phyloP scores from a whole-genome alignment of 345 rosid species.

The Syzygium jambos region DNA sequence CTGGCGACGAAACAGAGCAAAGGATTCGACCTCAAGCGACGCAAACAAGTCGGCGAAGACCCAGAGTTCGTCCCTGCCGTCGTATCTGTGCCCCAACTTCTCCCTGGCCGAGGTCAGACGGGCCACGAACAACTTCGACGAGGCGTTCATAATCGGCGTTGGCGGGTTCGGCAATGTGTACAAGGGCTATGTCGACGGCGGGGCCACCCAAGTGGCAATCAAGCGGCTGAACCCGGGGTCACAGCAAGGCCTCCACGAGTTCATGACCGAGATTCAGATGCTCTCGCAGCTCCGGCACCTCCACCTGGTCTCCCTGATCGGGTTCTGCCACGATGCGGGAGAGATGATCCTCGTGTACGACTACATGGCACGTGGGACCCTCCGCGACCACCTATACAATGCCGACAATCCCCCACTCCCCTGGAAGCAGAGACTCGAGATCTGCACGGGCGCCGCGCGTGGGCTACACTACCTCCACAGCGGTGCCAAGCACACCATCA shows the following conservation, averaged over 20 bases:
- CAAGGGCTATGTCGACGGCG: constrained; percentile 37
- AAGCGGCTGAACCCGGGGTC: constrained; percentile 41
- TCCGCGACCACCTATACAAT: constrained; percentile 15
- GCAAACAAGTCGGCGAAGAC: not conserved
- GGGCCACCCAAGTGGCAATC: constrained; percentile 33
- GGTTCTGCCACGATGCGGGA: constrained; percentile 32
- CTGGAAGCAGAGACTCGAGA: constrained; percentile 19
- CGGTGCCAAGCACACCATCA: constrained; percentile 9
- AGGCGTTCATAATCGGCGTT: constrained; percentile 23
- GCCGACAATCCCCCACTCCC: constrained; percentile 13
- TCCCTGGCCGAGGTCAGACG: constrained; percentile 27
- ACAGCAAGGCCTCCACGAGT: constrained; percentile 41
- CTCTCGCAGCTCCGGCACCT: constrained; percentile 43
- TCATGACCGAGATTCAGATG: constrained; percentile 47
- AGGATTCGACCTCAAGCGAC: not conserved
- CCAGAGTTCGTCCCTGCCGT: constrained; percentile 5
- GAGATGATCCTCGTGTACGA: constrained; percentile 48
- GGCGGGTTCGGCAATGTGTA: constrained; percentile 49
- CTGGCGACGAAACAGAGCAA: not conserved
- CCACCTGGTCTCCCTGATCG: constrained; percentile 42
- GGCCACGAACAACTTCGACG: constrained; percentile 39
- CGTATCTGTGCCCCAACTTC: constrained; percentile 25
- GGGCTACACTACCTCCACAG: constrained; percentile 25
- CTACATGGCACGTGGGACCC: constrained; percentile 20
- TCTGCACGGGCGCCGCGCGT: constrained; percentile 20